Conservation (phyloP, 1,284 basidiomycete genomes). For the Ceratobasidium sp. region DNA sequence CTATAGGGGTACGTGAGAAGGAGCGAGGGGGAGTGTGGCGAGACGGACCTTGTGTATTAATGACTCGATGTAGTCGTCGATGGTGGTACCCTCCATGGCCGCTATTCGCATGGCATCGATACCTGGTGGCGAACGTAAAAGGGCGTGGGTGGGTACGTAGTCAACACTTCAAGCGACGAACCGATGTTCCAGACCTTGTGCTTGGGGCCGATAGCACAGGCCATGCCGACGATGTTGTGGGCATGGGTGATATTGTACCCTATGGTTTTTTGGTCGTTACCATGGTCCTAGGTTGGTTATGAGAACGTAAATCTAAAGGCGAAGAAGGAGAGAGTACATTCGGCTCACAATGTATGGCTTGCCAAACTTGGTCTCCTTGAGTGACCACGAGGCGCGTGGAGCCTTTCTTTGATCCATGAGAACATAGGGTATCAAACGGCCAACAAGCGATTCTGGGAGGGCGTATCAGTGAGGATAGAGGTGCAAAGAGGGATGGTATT, state of each 20-base stretch:
- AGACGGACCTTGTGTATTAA: conserved; percentile 70
- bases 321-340: neutral
- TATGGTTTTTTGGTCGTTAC: conserved; percentile 57
- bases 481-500: conserved; percentile 46
- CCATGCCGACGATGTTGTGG: conserved; percentile 59
- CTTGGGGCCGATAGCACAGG: conserved; percentile 77
- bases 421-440: conserved; percentile 74
- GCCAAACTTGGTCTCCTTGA: conserved; percentile 63
- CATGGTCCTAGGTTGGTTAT: conserved; percentile 31
- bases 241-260: conserved; percentile 75
- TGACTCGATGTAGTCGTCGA: conserved; percentile 69
- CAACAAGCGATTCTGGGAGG: conserved; percentile 67
- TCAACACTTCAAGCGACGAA: neutral
- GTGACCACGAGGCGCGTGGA: conserved; percentile 72
- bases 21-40: neutral
- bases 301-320: conserved; percentile 11
- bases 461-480: neutral
- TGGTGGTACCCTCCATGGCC: conserved; percentile 62
- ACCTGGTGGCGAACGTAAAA: conserved; percentile 45
- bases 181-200: conserved; percentile 76
- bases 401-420: conserved; percentile 84
- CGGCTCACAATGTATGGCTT: conserved; percentile 76
- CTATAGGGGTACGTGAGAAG: conserved; percentile 68
- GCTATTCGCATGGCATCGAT: conserved; percentile 70
- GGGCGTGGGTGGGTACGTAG: neutral